A percentile compares a stretch with the other conserved stretches of the same genome.
phyloP scores from a whole-genome alignment of 1,284 basidiomycete species.

The Ceratobasidium sp. region DNA sequence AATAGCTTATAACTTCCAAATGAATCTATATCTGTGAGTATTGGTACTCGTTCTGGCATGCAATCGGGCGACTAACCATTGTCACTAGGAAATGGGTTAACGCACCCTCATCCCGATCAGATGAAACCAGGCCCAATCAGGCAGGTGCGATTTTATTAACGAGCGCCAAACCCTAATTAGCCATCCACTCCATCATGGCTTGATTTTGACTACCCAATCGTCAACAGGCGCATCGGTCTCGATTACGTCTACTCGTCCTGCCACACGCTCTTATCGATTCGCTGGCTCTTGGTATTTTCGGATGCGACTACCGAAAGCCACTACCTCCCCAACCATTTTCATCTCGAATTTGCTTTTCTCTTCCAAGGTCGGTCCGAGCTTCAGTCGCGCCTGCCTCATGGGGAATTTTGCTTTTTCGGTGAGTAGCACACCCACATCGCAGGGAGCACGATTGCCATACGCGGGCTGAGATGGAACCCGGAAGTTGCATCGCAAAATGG shows the following conservation, averaged over 20 bases:
- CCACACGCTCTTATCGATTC: constrained; percentile 9
- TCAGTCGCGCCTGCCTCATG: constrained; percentile 30
- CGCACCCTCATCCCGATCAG: not conserved
- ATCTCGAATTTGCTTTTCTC: not conserved
- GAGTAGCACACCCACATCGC: constrained; percentile 1
- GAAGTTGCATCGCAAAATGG: constrained; percentile 26
- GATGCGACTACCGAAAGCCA: not conserved
- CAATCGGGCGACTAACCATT: not conserved
- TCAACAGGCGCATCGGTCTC: constrained; percentile 3
- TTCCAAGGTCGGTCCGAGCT: constrained; percentile 17
- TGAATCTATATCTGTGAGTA: not conserved
- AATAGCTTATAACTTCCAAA: not conserved
- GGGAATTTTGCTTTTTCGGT: constrained; percentile 21
- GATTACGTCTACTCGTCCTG: not conserved
- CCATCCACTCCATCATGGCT: not conserved
- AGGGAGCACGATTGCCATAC: not conserved
- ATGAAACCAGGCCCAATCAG: constrained; percentile 2
- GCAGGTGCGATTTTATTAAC: not conserved
- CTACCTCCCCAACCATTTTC: not conserved
- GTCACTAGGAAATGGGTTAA: not conserved
- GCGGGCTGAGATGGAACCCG: not conserved
- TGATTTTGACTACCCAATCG: not conserved
- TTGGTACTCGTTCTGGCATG: not conserved
- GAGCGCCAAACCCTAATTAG: constrained; percentile 11
- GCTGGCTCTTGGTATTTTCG: not conserved